Evolutionary conservation across 768 basidiomycete genomes (phyloP).

Genomic region (Xanthoconium stramineum): DNA sequence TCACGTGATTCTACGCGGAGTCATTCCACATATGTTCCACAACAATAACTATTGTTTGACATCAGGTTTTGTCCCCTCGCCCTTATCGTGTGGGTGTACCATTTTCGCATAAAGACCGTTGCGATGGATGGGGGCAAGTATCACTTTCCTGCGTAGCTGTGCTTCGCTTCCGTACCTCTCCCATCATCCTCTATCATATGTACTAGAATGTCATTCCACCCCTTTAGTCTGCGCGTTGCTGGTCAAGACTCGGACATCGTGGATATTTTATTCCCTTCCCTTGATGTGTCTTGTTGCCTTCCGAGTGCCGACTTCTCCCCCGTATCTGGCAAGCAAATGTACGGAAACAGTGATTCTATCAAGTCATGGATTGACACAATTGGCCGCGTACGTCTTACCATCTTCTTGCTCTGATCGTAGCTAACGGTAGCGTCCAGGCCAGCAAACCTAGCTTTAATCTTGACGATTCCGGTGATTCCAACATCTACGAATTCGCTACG

Average conservation of each 20-base stretch:
- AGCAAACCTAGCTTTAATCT: constrained; percentile 6
- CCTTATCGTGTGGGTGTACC: constrained; percentile 4
- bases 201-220: constrained; percentile 20
- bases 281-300: not conserved
- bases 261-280: constrained; percentile 15
- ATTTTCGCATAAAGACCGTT: constrained; percentile 18
- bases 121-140: not conserved
- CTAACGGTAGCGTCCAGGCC: constrained; percentile 12
- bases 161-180: constrained; percentile 23
- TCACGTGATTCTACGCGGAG: constrained; percentile 22
- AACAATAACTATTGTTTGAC: constrained; percentile 31
- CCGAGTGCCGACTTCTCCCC: constrained; percentile 8
- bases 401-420: not conserved
- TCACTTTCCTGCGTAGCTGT: constrained; percentile 24
- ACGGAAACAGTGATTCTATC: constrained; percentile 22
- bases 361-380: constrained; percentile 28
- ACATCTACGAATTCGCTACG: constrained; percentile 14
- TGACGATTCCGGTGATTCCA: not conserved
- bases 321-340: constrained; percentile 17
- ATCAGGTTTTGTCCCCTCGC: not conserved
- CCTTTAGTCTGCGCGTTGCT: constrained; percentile 24
- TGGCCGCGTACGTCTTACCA: constrained; percentile 17
- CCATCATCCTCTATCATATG: constrained; percentile 6
- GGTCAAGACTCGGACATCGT: constrained; percentile 24
- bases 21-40: not conserved